Base-by-base conservation (phyloP, 345 rosid species). In the Luvunga scandens region DNA sequence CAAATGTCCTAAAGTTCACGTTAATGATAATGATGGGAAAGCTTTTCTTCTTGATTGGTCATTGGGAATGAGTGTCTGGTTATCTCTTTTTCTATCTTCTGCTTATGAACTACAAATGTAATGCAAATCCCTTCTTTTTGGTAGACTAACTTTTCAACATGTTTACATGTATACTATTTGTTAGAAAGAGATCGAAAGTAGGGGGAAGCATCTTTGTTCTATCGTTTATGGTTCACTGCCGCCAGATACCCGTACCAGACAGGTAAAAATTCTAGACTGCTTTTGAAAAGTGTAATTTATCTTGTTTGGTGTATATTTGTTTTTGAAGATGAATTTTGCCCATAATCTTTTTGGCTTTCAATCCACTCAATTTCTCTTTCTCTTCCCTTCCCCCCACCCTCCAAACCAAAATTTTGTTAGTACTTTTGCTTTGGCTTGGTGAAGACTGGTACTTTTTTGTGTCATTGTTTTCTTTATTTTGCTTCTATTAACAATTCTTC, bases 141-240 rank as follows among this genome's bases (percentile, higher is more conserved):
- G 39, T 36, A 27, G 56, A 16, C 76, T 78, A 70, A 77, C 66
- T 74, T 59, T 69, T 68, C 74, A 77, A 22, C 39, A 27, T 73
- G 70, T 22, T 22, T 65, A 34, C 73, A 45, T 61, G 30, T 79
- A 59, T 60, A 16, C 36, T 76, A 53, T 68, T 71, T 36, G 9
- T 28, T 79, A 95, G 98, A 91, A 85, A 89, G 70, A 31, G 75
- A 89, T 95, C 82, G 93, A 95, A 84, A 80, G 36, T 36, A 77
- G 71, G 22, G 94, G 93, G 63, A 91, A 87, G 77, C 96, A 88
- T 88, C 94, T 88, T 65, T 95, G 99, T 81, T 93, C 99, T 80
- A 92, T 95, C 70, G 99, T 95, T 76, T 95, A 95, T 78, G 98
- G 98, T 73, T 95, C 97, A 63, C 81, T 95, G 83, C 98, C 97